Evolutionary conservation across 306 rosid genomes (phyloP).

Genomic region (Pyrus bretschneideri): DNA sequence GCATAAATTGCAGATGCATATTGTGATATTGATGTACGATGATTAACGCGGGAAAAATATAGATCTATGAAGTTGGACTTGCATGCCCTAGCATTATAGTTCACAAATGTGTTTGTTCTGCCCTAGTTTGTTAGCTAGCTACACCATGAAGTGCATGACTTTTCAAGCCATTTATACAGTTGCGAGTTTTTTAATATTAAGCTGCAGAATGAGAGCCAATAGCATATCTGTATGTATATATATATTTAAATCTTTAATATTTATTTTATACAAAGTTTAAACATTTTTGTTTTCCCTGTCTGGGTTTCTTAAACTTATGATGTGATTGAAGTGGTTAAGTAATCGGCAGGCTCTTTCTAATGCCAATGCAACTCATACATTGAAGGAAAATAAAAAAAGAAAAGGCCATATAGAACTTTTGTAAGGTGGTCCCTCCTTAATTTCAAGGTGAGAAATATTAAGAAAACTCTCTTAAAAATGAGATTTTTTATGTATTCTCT

Average conservation of each 20-base stretch:
- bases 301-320: not conserved
- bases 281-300: not conserved
- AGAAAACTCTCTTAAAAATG: accelerated
- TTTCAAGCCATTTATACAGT: not conserved
- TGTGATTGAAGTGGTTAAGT: slow-evolving; percentile 12
- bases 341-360: not conserved
- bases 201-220: not conserved
- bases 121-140: not conserved
- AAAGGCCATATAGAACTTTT: not conserved
- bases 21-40: no score
- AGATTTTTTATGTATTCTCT: no score
- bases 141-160: not conserved
- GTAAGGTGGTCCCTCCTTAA: not conserved
- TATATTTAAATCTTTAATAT: no score
- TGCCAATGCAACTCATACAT: not conserved
- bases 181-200: not conserved
- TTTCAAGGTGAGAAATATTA: no score
- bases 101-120: not conserved
- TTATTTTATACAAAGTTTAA: not conserved
- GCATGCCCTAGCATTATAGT: not conserved
- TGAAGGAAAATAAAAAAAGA: not conserved
- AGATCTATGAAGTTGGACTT: not conserved
- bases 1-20: not conserved
- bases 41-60: no score
- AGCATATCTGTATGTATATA: not conserved